These are phyloP conservation scores for Amesomyces nigricolor DNA, from an alignment of 2,329 filamentous ascomycete genomes.

Conservation along the genomic window DNA sequence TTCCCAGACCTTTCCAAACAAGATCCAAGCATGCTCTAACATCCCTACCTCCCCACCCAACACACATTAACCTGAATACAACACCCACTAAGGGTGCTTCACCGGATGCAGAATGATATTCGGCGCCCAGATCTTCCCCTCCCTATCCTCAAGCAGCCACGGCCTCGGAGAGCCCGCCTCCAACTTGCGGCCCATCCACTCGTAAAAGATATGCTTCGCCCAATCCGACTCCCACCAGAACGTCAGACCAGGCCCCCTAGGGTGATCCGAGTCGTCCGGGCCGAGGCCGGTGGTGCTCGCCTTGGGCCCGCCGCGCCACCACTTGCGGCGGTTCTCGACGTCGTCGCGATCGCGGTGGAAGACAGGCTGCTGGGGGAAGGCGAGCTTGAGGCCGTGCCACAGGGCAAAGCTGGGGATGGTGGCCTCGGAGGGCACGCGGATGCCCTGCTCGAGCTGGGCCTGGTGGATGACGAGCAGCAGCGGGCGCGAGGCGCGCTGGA, in stretches of 20 bases:
- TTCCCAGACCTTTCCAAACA: background rate
- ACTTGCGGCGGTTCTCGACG: constrained; percentile 22
- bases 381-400: constrained; percentile 36
- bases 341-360: constrained; percentile 29
- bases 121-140: constrained; percentile 32
- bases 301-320: constrained; percentile 30
- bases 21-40: too few relatives aligned
- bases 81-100: constrained; percentile 26
- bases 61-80: background rate
- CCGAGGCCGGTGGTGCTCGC: constrained; percentile 27
- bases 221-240: constrained; percentile 35
- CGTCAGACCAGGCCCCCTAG: constrained; percentile 25
- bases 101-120: constrained; percentile 36
- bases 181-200: constrained; percentile 29
- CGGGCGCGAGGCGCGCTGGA: constrained; percentile 30
- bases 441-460: constrained; percentile 29
- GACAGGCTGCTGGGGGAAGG: constrained; percentile 33
- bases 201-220: constrained; percentile 30
- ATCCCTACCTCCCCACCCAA: background rate
- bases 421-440: constrained; percentile 33
- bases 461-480: constrained; percentile 32
- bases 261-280: constrained; percentile 25
- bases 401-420: constrained; percentile 34
- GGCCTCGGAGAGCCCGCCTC: constrained; percentile 23
- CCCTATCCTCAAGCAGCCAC: constrained; percentile 27